These are phyloP conservation scores for Termitomyces titanicus DNA, from an alignment of 768 basidiomycete genomes.

Conservation along the genomic window DNA sequence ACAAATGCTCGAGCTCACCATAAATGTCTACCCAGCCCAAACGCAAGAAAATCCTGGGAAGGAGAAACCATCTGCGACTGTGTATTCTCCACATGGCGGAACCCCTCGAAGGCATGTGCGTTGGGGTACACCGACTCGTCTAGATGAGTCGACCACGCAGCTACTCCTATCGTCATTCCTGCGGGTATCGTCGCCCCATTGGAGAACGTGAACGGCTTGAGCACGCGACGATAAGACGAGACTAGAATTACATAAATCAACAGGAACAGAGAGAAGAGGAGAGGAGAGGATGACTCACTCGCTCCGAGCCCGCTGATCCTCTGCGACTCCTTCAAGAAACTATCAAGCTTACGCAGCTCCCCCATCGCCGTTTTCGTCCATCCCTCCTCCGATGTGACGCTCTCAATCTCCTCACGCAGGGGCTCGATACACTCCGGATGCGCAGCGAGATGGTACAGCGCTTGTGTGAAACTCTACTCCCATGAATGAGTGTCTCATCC, in stretches of 20 bases:
- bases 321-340: slow-evolving; percentile 38
- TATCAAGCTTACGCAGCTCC: slow-evolving; percentile 39
- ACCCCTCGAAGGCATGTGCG: slow-evolving; percentile 34
- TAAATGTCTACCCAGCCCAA: slow-evolving; percentile 27
- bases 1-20: slow-evolving; percentile 14
- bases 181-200: slow-evolving; percentile 21
- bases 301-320: slow-evolving; percentile 23
- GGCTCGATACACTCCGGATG: slow-evolving; percentile 27
- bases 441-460: slow-evolving; percentile 34
- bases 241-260: slow-evolving; percentile 12
- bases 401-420: slow-evolving; percentile 42
- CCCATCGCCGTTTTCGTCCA: slow-evolving; percentile 31
- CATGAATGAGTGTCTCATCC: too few species aligned
- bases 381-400: slow-evolving; percentile 30
- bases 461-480: slow-evolving; percentile 35
- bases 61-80: slow-evolving; percentile 30
- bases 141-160: slow-evolving; percentile 5
- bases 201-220: slow-evolving; percentile 22
- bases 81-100: slow-evolving; percentile 33
- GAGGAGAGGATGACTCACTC: slow-evolving; percentile 17
- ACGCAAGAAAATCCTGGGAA: slow-evolving; percentile 25
- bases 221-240: slow-evolving; percentile 13
- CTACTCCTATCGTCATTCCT: slow-evolving; percentile 17
- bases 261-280: neutral
- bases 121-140: slow-evolving; percentile 16